Evolutionary conservation across 768 basidiomycete species (phyloP).

Genomic region (Mycena polygramma): DNA sequence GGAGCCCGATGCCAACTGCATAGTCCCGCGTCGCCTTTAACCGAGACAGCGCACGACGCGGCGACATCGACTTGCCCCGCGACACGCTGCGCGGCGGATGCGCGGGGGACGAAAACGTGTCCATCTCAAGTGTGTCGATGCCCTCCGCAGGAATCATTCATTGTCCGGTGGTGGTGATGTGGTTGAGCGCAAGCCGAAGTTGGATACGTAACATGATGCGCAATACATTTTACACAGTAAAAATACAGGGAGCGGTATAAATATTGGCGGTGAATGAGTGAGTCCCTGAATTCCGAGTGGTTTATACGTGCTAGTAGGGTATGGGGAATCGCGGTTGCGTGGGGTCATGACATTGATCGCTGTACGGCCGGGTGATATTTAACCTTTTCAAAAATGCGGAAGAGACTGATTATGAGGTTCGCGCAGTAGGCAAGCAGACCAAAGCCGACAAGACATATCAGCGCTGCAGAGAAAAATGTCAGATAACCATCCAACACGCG

Average conservation of each 20-base stretch:
- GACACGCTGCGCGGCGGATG: conserved; percentile 34
- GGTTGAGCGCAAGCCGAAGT: background rate
- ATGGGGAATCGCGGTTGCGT: background rate
- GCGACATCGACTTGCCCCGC: conserved; percentile 24
- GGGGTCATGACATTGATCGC: conserved; percentile 30
- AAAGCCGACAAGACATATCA: conserved; percentile 84
- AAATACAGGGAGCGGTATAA: conserved; percentile 9
- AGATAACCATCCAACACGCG: conserved; percentile 10
- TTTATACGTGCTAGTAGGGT: conserved; percentile 1
- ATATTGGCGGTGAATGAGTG: background rate
- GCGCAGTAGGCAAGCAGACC: conserved; percentile 85
- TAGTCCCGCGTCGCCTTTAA: conserved; percentile 47
- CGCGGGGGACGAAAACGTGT: conserved; percentile 34
- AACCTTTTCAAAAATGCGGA: conserved; percentile 90
- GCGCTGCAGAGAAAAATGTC: conserved; percentile 48
- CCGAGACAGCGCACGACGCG: conserved; percentile 17
- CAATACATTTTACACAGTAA: conserved; percentile 10
- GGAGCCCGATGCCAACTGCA: conserved; percentile 72
- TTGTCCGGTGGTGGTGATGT: conserved; percentile 1
- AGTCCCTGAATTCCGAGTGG: background rate
- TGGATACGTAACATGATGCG: no score
- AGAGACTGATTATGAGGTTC: conserved; percentile 88
- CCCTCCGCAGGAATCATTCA: conserved; percentile 27
- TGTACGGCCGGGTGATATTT: conserved; percentile 71
- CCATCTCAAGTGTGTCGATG: conserved; percentile 40